These are phyloP conservation scores for barley (Hordeum vulgare) DNA, from an alignment of 176 grass and related monocot species.

Conservation along the genomic window MorexV3_pseudomolecules_assembly NC_058519.1:461773705-461774204, in stretches of 20 bases:
- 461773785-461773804: neutral
- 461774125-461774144: slow-evolving; percentile 31
- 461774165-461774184: neutral
- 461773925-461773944: slow-evolving; percentile 46
- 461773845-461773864: neutral
- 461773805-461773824: neutral
- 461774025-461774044: slow-evolving; percentile 22
- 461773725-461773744: neutral
- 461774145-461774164: slow-evolving; percentile 17
- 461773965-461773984: neutral
- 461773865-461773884: neutral
- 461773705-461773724: neutral
- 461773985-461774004: neutral
- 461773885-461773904: neutral
- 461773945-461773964: slow-evolving; percentile 17
- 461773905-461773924: slow-evolving; percentile 59
- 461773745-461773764: neutral
- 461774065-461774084: slow-evolving; percentile 44
- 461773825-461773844: neutral
- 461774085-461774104: slow-evolving; percentile 70
- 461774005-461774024: neutral
- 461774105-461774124: slow-evolving; percentile 77
- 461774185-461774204: slow-evolving; percentile 35
- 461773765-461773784: neutral
- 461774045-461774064: slow-evolving; percentile 28